Evolutionary conservation across 768 basidiomycete species (phyloP), one percentile per base, ranked within the genome.

Genomic region (Boletus subparvulus): DNA sequence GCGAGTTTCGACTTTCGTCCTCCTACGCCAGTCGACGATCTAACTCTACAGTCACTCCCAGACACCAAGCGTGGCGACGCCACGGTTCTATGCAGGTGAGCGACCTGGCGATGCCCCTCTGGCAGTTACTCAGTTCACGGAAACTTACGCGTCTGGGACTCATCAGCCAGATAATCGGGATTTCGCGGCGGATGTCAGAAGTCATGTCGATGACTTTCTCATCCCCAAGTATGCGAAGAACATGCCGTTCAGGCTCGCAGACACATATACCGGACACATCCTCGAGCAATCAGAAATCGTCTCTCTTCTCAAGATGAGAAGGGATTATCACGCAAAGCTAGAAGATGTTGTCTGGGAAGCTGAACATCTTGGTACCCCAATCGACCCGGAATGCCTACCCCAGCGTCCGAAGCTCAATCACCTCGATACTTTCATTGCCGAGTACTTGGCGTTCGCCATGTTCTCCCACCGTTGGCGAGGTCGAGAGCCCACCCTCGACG

Each of bases 391-490:
- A 13, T 42, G 30, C 16, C 43, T 37, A 4, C 37, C 48, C 47
- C 21, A 39, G 11, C 52, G 32, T 6, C 50, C 56, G 3, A 28
- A 55, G 16, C 45, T 59, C n/a, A 7, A 13, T 6, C 47, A 47
- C 26, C 56, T 68, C 7, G 7, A 50, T 1, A 13, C 16, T 11
- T 62, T 70, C 37, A 54, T 68, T 35, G 44, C 52, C 21, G 55
- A 57, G 46, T 70, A 59, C 46, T 52, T 69, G 32, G 66, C 58
- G 10, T 69, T 56, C 37, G 68, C 60, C 32, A 69, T 69, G 68
- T 64, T 69, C 28, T 69, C 69, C 2, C 68, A 69, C 32, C 61
- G 66, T 8, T 69, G 69, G 69, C 47, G 60, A 16, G 56, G 35
- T 4, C 52, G 47, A 19, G 69, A 69, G 24, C 55, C 57, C 13